phyloP scores from a whole-genome alignment of 1,139 yeast genomes.

The Debaryomyces sp. region DNA sequence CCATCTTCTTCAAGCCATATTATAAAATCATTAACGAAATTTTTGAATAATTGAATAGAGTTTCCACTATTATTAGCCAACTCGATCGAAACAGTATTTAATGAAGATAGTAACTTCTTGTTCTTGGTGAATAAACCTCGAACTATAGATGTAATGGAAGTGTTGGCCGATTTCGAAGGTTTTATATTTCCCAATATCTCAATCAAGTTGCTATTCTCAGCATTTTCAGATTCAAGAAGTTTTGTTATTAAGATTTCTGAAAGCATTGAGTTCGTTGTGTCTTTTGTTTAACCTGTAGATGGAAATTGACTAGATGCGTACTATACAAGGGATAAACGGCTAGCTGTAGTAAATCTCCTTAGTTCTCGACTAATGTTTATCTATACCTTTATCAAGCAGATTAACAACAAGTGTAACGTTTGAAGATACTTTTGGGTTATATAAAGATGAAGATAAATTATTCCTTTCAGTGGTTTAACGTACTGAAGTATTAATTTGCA shows the following conservation, averaged over 20 bases:
- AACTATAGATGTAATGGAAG: slow-evolving; percentile 35
- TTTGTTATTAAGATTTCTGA: slow-evolving; percentile 7
- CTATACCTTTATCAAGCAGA: not conserved
- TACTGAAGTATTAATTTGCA: not conserved
- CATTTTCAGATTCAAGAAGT: slow-evolving; percentile 26
- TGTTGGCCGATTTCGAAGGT: slow-evolving; percentile 30
- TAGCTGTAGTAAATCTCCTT: not conserved
- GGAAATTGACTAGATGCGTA: not conserved
- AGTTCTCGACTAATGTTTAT: not conserved
- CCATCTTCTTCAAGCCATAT: slow-evolving; percentile 42
- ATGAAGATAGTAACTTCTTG: slow-evolving; percentile 29
- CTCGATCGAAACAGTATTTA: slow-evolving; percentile 21
- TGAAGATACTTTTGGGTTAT: not conserved
- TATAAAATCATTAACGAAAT: slow-evolving; percentile 42
- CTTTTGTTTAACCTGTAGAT: not conserved
- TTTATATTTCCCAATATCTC: slow-evolving; percentile 40
- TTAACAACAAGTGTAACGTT: not conserved
- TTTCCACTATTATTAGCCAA: slow-evolving; percentile 18
- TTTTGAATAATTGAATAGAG: slow-evolving; percentile 34
- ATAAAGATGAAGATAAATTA: not conserved
- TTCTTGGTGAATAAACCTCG: slow-evolving; percentile 49
- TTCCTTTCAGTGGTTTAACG: not conserved
- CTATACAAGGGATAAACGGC: not conserved
- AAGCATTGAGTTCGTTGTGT: not conserved
- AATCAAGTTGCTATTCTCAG: slow-evolving; percentile 34